Conservation (phyloP, 73 alveolate species). For the Halteria grandinella region DNA sequence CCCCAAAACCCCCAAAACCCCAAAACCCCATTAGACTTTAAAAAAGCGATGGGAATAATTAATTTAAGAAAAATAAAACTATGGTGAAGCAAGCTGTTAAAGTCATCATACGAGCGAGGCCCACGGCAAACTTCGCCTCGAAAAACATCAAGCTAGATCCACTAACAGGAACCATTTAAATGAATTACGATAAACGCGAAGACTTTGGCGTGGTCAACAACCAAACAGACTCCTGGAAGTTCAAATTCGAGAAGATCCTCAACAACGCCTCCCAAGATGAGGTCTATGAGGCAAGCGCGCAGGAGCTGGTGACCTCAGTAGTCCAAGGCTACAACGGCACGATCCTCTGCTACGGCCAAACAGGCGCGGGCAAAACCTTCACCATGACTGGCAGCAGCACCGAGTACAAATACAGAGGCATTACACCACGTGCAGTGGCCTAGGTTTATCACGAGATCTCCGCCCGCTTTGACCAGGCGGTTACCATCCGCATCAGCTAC, state of each 20-base stretch:
- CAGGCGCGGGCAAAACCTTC: conserved; percentile 99
- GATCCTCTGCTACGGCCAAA: conserved; percentile 97
- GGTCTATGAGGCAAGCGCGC: conserved; percentile 65
- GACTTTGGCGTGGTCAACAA: conserved; percentile 92
- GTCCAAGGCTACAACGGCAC: conserved; percentile 96
- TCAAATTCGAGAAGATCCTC: conserved; percentile 96
- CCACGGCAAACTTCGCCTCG: conserved; percentile 96
- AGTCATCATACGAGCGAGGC: conserved; percentile 95
- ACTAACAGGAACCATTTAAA: conserved; percentile 72
- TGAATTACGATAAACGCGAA: conserved; percentile 68
- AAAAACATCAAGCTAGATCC: conserved; percentile 86
- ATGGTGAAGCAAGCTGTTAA: conserved; percentile 90
- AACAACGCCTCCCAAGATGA: conserved; percentile 90
- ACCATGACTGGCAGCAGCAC: conserved; percentile 98
- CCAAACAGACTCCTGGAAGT: conserved; percentile 98
- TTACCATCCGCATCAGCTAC: conserved; percentile 91
- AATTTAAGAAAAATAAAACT: neutral
- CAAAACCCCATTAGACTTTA: no score
- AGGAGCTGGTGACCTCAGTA: conserved; percentile 77
- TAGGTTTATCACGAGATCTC: conserved; percentile 92
- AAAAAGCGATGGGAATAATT: no score
- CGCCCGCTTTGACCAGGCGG: conserved; percentile 84
- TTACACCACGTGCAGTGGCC: conserved; percentile 97
- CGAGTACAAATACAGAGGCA: conserved; percentile 97
- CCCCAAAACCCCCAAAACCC: no score